These are phyloP conservation scores for Aspergillus texensis DNA, from an alignment of 2,329 filamentous ascomycete species.

Conservation along the genomic window DNA sequence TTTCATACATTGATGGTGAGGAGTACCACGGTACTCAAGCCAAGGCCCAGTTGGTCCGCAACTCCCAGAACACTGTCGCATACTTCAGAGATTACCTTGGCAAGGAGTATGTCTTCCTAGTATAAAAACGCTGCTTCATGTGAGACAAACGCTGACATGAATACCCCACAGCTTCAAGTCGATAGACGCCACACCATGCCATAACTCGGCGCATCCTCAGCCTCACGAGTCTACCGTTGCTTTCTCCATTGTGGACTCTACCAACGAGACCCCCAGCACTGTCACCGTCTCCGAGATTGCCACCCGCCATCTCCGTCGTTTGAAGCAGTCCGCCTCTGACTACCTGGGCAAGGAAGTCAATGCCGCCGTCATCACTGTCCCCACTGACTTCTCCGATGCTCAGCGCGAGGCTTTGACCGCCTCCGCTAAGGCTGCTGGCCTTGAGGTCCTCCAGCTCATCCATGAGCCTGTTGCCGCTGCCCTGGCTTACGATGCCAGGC, in stretches of 20 bases:
- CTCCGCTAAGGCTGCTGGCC: conserved; percentile 75
- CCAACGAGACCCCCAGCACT: conserved; percentile 64
- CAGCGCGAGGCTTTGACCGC: conserved; percentile 80
- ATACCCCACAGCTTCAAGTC: conserved; percentile 71
- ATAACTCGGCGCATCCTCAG: conserved; percentile 87
- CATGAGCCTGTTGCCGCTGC: conserved; percentile 86
- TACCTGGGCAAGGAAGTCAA: conserved; percentile 92
- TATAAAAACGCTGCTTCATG: neutral
- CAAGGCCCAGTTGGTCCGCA: conserved; percentile 89
- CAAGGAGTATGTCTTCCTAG: conserved; percentile 67
- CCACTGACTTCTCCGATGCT: conserved; percentile 87
- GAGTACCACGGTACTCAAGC: conserved; percentile 96
- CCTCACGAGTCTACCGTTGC: conserved; percentile 71
- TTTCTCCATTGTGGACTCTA: conserved; percentile 82
- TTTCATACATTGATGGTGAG: conserved; percentile 94
- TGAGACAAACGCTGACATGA: conserved; percentile 15
- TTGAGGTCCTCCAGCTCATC: conserved; percentile 92
- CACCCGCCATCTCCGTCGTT: conserved; percentile 79
- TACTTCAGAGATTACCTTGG: conserved; percentile 96
- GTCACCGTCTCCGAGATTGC: conserved; percentile 79
- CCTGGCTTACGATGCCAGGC: conserved; percentile 86
- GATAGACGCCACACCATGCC: conserved; percentile 93
- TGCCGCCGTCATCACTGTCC: conserved; percentile 90
- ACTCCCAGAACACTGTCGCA: conserved; percentile 88
- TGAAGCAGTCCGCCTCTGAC: conserved; percentile 82